Percentiles rank a stretch among this genome's conserved stretches.
These are phyloP conservation scores for Fusarium sororula DNA, from an alignment of 2,329 filamentous ascomycete genomes.

Conservation along the genomic window DNA sequence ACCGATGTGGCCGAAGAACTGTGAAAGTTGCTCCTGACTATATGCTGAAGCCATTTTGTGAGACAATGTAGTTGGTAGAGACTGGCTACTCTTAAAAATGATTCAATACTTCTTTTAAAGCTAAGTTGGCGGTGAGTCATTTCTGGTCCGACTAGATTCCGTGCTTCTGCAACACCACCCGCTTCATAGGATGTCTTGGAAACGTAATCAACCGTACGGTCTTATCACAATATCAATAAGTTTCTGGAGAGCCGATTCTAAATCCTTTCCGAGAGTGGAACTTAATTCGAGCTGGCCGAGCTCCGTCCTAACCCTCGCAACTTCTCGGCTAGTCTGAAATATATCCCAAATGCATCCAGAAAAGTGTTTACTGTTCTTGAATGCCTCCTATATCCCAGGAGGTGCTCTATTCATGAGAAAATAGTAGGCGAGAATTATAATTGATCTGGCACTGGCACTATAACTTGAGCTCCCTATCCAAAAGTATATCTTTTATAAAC, in stretches of 20 bases:
- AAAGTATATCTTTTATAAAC: neutral
- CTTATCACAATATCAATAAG: neutral
- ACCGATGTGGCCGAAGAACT: slow-evolving; percentile 18
- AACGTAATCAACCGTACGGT: neutral
- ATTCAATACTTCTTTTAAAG: neutral
- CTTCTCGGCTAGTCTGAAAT: neutral
- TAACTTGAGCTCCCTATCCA: neutral
- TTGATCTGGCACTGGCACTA: neutral
- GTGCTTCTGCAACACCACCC: neutral
- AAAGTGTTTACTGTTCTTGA: neutral
- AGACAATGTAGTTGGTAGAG: neutral
- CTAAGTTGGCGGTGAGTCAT: neutral
- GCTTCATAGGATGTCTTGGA: neutral
- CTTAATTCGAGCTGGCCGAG: neutral
- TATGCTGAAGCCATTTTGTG: slow-evolving; percentile 29
- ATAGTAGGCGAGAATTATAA: neutral
- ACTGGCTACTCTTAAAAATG: neutral
- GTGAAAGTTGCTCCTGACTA: slow-evolving; percentile 22
- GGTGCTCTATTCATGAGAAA: too few relatives aligned
- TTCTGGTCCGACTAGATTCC: neutral
- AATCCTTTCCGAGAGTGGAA: neutral
- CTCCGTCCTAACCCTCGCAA: neutral
- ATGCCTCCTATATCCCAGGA: neutral
- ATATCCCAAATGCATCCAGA: neutral
- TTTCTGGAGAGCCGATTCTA: neutral